Base-by-base conservation (phyloP, 2,329 filamentous ascomycete species). In the Fusarium dimerum region DNA sequence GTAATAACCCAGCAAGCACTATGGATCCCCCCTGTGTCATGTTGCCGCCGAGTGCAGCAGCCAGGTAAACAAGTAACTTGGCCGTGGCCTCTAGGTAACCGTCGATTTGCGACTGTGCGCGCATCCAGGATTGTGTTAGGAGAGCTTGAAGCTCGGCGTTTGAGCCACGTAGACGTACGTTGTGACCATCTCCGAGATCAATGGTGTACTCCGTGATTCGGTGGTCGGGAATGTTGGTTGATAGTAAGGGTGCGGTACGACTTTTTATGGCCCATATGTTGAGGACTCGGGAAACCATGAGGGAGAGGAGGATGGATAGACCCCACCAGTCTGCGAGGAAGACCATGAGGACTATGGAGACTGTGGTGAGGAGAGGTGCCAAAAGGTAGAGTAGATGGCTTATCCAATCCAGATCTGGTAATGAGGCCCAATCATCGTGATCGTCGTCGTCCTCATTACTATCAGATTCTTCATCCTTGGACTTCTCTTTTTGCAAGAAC, bases 141-240 rank as follows among this genome's bases (percentile, higher is more conserved):
- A 86, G 75, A 30, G 83, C 82, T 51, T 82, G 81, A 7, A 87
- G 71, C 62, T 86, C 84, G 32, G 79, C 73, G 8, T 78, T 73
- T 5, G 72, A 64, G 5, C 84, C 85, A 29, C 76, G 75, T 40
- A 87, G 72, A 12, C 78, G 70, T 1, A 86, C 74, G 60, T 75
- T 76, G 1, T 78, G 73, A 40, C 79, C 79, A 20, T 76, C 71
- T 17, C 76, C 78, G 5, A 86, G 72, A 29, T 83, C 75, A 20
- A 86, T 70, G 3, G 78, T 67, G 47, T 85, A 77, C 57, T 83
- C 78, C 40, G 66, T 61, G 45, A 61, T 48, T 41, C 45, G 43
- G 16, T 64, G 55, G 36, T 59, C 52, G 15, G 48, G 32, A 15
- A 40, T 32, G 0, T 48, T 42, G 2, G 44, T 50, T 2, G 47